Evolutionary conservation across 257 asterid genomes (phyloP), one percentile per base, ranked within the genome.

Genomic region (Hygrophila difformis): DNA sequence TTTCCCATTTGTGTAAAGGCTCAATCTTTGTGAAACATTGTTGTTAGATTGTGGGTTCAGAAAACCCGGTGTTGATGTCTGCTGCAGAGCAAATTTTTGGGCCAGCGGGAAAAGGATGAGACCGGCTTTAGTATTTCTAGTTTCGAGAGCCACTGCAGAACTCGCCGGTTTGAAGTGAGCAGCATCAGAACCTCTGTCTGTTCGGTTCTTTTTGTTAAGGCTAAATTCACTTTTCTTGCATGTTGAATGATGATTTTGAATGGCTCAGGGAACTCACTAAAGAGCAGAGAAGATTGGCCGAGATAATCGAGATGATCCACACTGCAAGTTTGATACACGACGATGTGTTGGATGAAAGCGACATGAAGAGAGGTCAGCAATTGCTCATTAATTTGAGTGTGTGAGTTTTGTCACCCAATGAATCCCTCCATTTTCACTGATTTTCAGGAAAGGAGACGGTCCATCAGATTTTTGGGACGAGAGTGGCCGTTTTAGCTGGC

Each of bases 101-200:
- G 98, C 98, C 49, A 96, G 98, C 47, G 98, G 98, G 39, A 91
- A 91, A 65, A 68, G 96, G 67, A 77, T 82, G 89, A 76, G 96
- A 53, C 98, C 98, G 1, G 98, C 96, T 64, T 60, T 91, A 60
- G 93, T 75, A 57, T 91, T 91, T 66, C 70, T 91, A 26, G 96
- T 78, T 12, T 67, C 98, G 13, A 71, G 96, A 72, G 98, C 98
- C 56, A 86, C 98, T 12, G 79, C 98, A 5, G 82, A 72, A 66
- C 57, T 86, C 23, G 70, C 75, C 61, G 84, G 82, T 59, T 65
- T 86, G 70, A 73, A 62, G 98, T 86, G 64, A 79, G 93, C 26
- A 28, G 16, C 47, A 16, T 48, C 12, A 20, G 47, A 35, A 39
- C 8, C 65, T 61, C 47, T 55, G 15, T 53, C 49, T 12, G 19